phyloP scores from a whole-genome alignment of 2,329 filamentous ascomycete species.

The Aspergillus pseudoglaucus region DNA sequence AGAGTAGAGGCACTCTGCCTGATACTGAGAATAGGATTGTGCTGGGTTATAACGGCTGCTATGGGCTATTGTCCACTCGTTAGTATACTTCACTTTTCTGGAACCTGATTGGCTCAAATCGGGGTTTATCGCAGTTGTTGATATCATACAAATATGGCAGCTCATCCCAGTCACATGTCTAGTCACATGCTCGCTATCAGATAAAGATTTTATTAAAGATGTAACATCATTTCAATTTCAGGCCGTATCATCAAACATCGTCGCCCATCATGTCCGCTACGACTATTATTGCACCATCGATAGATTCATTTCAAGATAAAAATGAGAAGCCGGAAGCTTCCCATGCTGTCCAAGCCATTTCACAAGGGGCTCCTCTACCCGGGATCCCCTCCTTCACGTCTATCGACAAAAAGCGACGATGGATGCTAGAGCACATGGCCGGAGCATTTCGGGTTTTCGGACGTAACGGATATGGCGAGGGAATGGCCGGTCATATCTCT shows the following conservation, averaged over 20 bases:
- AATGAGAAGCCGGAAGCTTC: background rate
- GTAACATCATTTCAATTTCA: too few relatives aligned
- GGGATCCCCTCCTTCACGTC: slow-evolving; percentile 31
- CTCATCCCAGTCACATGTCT: too few relatives aligned
- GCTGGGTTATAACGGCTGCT: too few relatives aligned
- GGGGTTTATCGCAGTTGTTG: background rate
- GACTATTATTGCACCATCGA: background rate
- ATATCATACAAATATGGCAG: background rate
- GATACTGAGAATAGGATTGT: too few relatives aligned
- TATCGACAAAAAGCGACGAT: slow-evolving; percentile 37
- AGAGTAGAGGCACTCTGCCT: too few relatives aligned
- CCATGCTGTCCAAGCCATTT: background rate
- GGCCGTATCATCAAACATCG: background rate
- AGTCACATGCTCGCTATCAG: too few relatives aligned
- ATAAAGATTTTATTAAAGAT: too few relatives aligned
- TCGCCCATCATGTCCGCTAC: background rate
- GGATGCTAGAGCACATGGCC: slow-evolving; percentile 40
- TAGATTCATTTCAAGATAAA: too few relatives aligned
- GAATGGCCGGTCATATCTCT: slow-evolving; percentile 38
- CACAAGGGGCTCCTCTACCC: background rate
- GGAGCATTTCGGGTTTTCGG: slow-evolving; percentile 31
- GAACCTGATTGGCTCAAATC: background rate
- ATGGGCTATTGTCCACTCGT: too few relatives aligned
- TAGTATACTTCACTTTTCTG: too few relatives aligned
- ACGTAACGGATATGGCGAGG: slow-evolving; percentile 11